Evolutionary conservation across 1,139 yeast genomes (phyloP).

Genomic region (Suhomyces kunorum): DNA sequence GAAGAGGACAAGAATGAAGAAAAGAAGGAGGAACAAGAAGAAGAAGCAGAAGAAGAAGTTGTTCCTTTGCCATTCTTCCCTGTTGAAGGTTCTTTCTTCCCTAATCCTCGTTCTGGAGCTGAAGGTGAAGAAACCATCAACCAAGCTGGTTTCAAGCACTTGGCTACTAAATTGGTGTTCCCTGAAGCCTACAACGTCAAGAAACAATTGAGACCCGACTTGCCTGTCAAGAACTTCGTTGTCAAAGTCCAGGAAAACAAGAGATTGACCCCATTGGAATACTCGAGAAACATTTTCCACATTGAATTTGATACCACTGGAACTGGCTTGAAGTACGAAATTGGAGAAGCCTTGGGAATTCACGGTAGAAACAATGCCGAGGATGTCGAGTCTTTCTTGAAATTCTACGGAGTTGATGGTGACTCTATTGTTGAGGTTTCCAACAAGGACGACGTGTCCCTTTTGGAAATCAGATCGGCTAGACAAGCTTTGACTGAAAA

Average conservation of each 20-base stretch:
- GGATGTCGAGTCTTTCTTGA: slow-evolving; percentile 67
- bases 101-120: slow-evolving; percentile 53
- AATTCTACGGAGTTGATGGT: slow-evolving; percentile 69
- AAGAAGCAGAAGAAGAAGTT: slow-evolving; percentile 18
- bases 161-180: slow-evolving; percentile 75
- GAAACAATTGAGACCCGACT: slow-evolving; percentile 78
- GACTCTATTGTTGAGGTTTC: slow-evolving; percentile 71
- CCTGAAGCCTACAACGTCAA: slow-evolving; percentile 70
- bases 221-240: slow-evolving; percentile 80
- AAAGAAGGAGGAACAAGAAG: slow-evolving; percentile 19
- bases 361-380: slow-evolving; percentile 81
- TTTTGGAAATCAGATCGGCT: slow-evolving; percentile 74
- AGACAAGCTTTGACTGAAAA: slow-evolving; percentile 79
- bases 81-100: slow-evolving; percentile 58
- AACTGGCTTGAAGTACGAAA: slow-evolving; percentile 86
- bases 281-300: slow-evolving; percentile 95
- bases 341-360: slow-evolving; percentile 96
- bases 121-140: slow-evolving; percentile 41
- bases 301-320: slow-evolving; percentile 91
- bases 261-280: slow-evolving; percentile 88
- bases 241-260: slow-evolving; percentile 90
- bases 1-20: slow-evolving; percentile 21
- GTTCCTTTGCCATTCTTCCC: slow-evolving; percentile 52
- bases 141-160: slow-evolving; percentile 47
- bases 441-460: slow-evolving; percentile 60